Base-by-base conservation (phyloP, 2,329 filamentous ascomycete species). In the Epichloe glyceriae region DNA sequence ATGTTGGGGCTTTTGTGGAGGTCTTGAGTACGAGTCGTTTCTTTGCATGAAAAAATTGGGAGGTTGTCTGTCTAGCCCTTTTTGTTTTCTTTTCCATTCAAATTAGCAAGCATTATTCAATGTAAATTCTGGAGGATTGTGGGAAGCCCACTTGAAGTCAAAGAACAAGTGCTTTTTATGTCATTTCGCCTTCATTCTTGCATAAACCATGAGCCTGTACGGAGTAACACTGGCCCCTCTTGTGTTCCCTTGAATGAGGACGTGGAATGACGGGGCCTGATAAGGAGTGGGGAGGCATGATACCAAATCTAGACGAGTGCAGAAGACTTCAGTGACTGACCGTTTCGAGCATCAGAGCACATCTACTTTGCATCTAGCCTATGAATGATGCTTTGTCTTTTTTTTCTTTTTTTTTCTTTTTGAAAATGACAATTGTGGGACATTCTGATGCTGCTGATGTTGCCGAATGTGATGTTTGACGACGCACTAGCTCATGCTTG, bases 21-120 rank as follows among this genome's bases (percentile, higher is more conserved):
- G 4, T 20, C 22, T 50, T 19, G 4, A 15, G 34, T 38, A 30
- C 4, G 41, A 45, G 35, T 38, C 15, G 2, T 26, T 20, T 38
- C 2, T 50, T 20, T n/a, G 41, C 47, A 39, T 44, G 17, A 11
- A 38, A 22, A 19, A 26, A 8, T 33, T 15, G 26, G 35, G 37
- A 33, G 47, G 41, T 38, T 38, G 35, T n/a, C 14, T n/a, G 6
- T n/a, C 35, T 11, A 15, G 41, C 6, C n/a, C 39, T 41, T 12
- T n/a, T 6, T 43, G 17, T 19, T 43, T 30, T 26, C 22, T 22
- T 30, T 15, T 20, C 15, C 14, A 2, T 6, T 17, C 22, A 3
- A 15, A 34, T 19, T 12, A 40, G 48, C 48, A 38, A 40, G 50
- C 50, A 51, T 51, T 26, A 30, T 35, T 35, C 22, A n/a, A 43